Percentiles rank a stretch among this genome's conserved stretches.
Conservation (phyloP, 2,329 filamentous ascomycete genomes). For the Talaromyces sp. region DNA sequence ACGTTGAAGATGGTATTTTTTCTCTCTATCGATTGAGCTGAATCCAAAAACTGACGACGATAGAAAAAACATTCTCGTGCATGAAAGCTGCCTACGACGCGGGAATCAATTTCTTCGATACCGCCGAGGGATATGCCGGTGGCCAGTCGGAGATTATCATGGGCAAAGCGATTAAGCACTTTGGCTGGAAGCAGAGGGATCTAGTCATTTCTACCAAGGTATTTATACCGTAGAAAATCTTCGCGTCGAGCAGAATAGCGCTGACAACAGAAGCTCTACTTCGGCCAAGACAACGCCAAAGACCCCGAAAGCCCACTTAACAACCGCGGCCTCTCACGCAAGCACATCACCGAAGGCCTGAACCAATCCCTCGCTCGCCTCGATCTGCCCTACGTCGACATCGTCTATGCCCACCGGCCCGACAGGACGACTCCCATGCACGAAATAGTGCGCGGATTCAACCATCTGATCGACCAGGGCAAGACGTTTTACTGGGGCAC, state of each 20-base stretch:
- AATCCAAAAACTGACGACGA: background rate
- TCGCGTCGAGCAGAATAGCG: no score
- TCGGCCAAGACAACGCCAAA: conserved; percentile 58
- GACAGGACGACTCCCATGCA: conserved; percentile 67
- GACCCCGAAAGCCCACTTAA: conserved; percentile 61
- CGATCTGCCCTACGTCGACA: conserved; percentile 65
- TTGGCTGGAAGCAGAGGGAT: conserved; percentile 56
- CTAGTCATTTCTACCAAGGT: conserved; percentile 58
- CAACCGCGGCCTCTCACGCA: conserved; percentile 64
- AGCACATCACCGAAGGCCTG: conserved; percentile 67
- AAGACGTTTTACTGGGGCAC: conserved; percentile 71
- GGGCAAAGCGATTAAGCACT: conserved; percentile 56
- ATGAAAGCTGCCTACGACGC: conserved; percentile 55
- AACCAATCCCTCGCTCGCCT: conserved; percentile 59
- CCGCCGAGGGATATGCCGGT: conserved; percentile 52
- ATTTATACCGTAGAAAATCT: no score
- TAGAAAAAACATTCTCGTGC: conserved; percentile 38
- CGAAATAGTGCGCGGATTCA: conserved; percentile 68
- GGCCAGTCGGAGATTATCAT: conserved; percentile 56
- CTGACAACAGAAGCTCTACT: conserved; percentile 52
- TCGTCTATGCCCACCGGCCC: conserved; percentile 66
- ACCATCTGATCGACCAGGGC: conserved; percentile 64
- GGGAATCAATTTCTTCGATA: conserved; percentile 58
- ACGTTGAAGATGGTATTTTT: conserved; percentile 60
- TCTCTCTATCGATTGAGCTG: background rate